Conservation (phyloP, 106 monocot genomes). For the Amphibolis antarctica region DNA sequence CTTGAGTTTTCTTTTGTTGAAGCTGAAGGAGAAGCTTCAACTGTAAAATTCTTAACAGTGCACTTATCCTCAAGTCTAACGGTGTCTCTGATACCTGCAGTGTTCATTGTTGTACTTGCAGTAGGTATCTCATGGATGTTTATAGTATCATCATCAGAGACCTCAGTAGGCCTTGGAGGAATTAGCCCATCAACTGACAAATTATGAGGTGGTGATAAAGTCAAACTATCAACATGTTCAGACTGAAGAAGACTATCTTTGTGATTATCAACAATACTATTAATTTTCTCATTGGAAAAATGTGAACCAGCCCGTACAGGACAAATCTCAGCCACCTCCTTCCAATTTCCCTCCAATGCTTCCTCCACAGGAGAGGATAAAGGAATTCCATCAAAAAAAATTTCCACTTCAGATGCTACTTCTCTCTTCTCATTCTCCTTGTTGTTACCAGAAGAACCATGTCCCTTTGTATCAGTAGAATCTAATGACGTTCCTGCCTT, state of each 20-base stretch:
- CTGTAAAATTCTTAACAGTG: conserved; percentile 1
- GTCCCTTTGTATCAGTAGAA: not conserved
- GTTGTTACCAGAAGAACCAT: not conserved
- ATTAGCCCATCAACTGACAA: conserved; percentile 8
- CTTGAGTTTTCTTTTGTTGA: not conserved
- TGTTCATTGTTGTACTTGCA: too few species aligned
- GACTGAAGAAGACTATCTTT: conserved; percentile 4
- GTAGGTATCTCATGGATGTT: conserved; percentile 14
- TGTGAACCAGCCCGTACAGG: conserved; percentile 11
- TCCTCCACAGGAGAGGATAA: conserved; percentile 16
- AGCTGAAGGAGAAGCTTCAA: conserved; percentile 11
- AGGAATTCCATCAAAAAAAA: conserved; percentile 21
- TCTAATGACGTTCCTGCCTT: not conserved
- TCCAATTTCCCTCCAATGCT: conserved; percentile 14
- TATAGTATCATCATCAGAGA: conserved; percentile 7
- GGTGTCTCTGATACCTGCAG: not conserved
- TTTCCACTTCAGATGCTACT: conserved; percentile 17
- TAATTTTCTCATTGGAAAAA: not conserved
- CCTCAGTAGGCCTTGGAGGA: conserved; percentile 1
- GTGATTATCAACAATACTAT: conserved; percentile 3
- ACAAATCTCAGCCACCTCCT: conserved; percentile 29
- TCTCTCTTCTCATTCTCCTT: conserved; percentile 1
- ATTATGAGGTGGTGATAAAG: conserved; percentile 1
- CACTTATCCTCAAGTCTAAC: conserved; percentile 1
- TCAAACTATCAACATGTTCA: conserved; percentile 13